Base-by-base conservation (phyloP, 148 eudicot genomes). In the Linanthus parryae region DNA sequence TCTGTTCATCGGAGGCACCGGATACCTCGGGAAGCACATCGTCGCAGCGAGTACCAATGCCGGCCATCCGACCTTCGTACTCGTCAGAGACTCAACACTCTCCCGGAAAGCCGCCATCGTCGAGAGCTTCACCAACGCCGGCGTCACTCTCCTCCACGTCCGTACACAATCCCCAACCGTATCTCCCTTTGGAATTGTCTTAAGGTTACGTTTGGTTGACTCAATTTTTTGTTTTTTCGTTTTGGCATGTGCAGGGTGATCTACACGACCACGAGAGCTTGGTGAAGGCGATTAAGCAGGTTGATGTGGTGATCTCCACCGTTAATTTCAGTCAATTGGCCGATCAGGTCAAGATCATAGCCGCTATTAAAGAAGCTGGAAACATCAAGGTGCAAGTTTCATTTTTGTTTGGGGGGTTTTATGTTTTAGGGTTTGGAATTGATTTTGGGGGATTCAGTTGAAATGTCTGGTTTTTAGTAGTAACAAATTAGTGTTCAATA, bases 1-100 rank as follows among this genome's bases (percentile, higher is more conserved):
- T 45, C 50, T 45, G 31, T 17, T 24, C 50, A 45, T 45, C 31
- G 50, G 50, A 45, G 50, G 31, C 7, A 45, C 50, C 2, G 50
- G 50, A 4, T 45, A 45, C 50, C 26, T 45, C 15, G 50, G 50
- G n/a, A 45, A 45, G 8, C 11, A 22, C 50, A 45, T 45, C 50
- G 50, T 45, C 15, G 3, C 4, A 14, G 31, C 50, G 2, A 45
- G 50, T 31, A 25, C 31, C 12, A 8, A 25, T 1, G 22, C 31
- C 2, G 50, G 50, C 11, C 50, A 45, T 19, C 50, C 50, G 31
- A 45, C 50, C 5, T 45, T 45, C 19, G 50, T 31, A 14, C 50
- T 45, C 14, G 50, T 45, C 31, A 45, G 50, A 14, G 30, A 45
- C 7, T 45, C 50, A 17, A 24, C 50, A 2, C 17, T 45, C 3